Base-by-base conservation (phyloP, 495 filamentous ascomycete genomes). In the Cryomyces minteri region DNA sequence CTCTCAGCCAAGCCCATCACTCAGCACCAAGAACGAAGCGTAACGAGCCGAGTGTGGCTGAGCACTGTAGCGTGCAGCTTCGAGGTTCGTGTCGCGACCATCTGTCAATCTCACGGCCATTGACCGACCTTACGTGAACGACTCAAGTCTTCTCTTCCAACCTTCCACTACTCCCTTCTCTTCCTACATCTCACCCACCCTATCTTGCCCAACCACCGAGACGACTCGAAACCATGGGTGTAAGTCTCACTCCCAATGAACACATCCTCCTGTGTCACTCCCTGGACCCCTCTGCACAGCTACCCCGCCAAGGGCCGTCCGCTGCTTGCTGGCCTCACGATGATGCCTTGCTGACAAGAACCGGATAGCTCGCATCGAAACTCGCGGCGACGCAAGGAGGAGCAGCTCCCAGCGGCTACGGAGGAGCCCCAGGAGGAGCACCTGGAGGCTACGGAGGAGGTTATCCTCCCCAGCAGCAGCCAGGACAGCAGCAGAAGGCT, bases 301-400 rank as follows among this genome's bases (percentile, higher is more conserved):
- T 12, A 18, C 40, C 40, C 40, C 40, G 25, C 40, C 28, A 41
- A 10, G 9, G 34, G 9, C 12, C 9, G 9, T 14, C 34, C 34
- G 34, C 40, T 8, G 28, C n/a, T 41, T 41, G 40, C 40, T 25
- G 18, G 25, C 10, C 40, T 41, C 10, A 41, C 40, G 9, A 11
- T 41, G 40, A 2, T 9, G 28, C 8, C 40, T 41, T 9, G 8
- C 34, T 9, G 12, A 38, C 34, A 47, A 25, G 30, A 39, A 29
- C 11, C 18, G 18, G 4, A 33, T 40, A 56, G 54, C 47, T 56
- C 41, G 54, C 54, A 8, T 46, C 41, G 10, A 56, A 56, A 45
- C 51, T 56, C 48, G 51, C 54, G 10, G 54, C 54, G 9, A 41
- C 53, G 5, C 50, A 56, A 40, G 51, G 51, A 44, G 48, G 48